These are phyloP conservation scores for Colletotrichum eleusines DNA, from an alignment of 2,329 filamentous ascomycete species.

Conservation along the genomic window DNA sequence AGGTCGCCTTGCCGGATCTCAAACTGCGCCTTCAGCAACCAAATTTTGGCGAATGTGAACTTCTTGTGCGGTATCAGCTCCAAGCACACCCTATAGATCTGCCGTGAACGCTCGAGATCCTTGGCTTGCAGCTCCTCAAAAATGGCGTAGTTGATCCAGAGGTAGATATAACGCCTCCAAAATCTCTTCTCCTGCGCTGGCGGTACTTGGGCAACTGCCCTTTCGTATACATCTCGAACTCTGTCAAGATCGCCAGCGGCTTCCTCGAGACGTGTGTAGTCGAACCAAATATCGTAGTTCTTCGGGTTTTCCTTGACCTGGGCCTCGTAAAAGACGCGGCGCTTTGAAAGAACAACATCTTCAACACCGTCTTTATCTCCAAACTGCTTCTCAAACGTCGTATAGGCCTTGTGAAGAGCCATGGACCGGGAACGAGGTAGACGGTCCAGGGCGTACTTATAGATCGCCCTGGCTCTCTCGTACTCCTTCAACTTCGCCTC, in stretches of 20 bases:
- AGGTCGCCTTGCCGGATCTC: slow-evolving; percentile 90
- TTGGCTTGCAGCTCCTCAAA: slow-evolving; percentile 92
- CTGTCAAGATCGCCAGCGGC: slow-evolving; percentile 83
- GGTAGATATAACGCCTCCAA: slow-evolving; percentile 96
- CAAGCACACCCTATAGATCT: slow-evolving; percentile 92
- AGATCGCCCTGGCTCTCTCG: slow-evolving; percentile 92
- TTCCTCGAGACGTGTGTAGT: slow-evolving; percentile 93
- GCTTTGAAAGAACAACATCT: slow-evolving; percentile 94
- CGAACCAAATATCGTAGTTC: slow-evolving; percentile 98
- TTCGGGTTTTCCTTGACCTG: slow-evolving; percentile 93
- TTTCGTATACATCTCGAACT: slow-evolving; percentile 92
- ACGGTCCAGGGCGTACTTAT: slow-evolving; percentile 95
- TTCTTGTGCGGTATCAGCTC: slow-evolving; percentile 93
- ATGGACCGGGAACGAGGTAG: slow-evolving; percentile 89
- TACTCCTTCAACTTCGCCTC: slow-evolving; percentile 96
- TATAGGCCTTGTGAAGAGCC: slow-evolving; percentile 91
- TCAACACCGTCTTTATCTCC: slow-evolving; percentile 94
- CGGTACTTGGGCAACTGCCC: slow-evolving; percentile 94
- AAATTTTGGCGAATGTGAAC: slow-evolving; percentile 97
- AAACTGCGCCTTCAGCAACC: slow-evolving; percentile 93
- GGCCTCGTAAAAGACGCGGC: slow-evolving; percentile 93
- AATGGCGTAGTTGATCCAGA: slow-evolving; percentile 97
- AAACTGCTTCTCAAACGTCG: slow-evolving; percentile 98
- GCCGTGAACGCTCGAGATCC: slow-evolving; percentile 81
- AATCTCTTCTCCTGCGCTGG: slow-evolving; percentile 97